Conservation (phyloP, 2,329 filamentous ascomycete species). For the Cercospora janseana region DNA sequence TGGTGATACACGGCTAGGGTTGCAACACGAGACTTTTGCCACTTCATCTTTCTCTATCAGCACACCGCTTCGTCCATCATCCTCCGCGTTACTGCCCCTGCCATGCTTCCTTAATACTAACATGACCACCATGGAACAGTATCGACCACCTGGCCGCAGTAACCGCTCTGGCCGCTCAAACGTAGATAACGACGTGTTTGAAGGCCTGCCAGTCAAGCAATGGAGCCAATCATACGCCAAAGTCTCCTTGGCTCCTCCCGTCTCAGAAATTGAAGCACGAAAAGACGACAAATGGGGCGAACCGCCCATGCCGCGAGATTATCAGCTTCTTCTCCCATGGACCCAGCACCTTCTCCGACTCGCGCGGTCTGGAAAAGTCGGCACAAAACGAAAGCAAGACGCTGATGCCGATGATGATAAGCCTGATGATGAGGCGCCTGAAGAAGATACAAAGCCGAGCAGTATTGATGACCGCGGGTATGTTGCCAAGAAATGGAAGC, state of each 20-base stretch:
- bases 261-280: conserved; percentile 26
- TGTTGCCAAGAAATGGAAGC: conserved; percentile 57
- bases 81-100: not conserved
- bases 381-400: conserved; percentile 63
- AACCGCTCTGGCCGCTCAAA: conserved; percentile 58
- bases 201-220: conserved; percentile 84
- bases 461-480: conserved; percentile 47
- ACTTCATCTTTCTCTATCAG: not conserved
- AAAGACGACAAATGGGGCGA: conserved; percentile 71
- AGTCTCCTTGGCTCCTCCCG: conserved; percentile 35
- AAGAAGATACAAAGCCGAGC: conserved; percentile 40
- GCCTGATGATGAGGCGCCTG: conserved; percentile 41
- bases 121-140: conserved; percentile 42
- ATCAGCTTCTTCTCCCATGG: conserved; percentile 70
- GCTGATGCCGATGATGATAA: conserved; percentile 57
- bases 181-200: conserved; percentile 64
- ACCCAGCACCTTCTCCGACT: conserved; percentile 80
- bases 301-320: conserved; percentile 84
- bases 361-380: conserved; percentile 65
- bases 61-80: not conserved
- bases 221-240: conserved; percentile 62
- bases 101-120: conserved; percentile 11
- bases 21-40: not conserved
- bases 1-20: conserved; percentile 1
- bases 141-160: conserved; percentile 56